Evolutionary conservation across 306 rosid genomes (phyloP).

Genomic region (Mucuna pruriens): DNA sequence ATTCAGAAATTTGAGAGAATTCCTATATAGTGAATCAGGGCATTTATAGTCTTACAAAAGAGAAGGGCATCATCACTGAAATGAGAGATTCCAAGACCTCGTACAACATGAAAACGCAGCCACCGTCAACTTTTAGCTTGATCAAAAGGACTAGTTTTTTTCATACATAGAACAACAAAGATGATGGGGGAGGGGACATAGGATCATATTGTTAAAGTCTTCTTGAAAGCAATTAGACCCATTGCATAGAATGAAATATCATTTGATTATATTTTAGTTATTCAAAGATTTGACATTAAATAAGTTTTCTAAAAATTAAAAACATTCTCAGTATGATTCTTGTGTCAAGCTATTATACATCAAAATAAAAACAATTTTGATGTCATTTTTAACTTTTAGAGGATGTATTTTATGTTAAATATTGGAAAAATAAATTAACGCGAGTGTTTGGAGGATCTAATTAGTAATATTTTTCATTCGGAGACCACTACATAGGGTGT

Average conservation of each 20-base stretch:
- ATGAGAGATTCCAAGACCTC: not conserved
- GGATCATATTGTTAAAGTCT: not conserved
- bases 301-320: not conserved
- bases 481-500: not conserved
- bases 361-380: not conserved
- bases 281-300: not conserved
- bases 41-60: not conserved
- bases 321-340: not conserved
- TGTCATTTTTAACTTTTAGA: not conserved
- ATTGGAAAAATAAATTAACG: not conserved
- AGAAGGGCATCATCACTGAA: not conserved
- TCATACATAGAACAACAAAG: not conserved
- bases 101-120: not conserved
- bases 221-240: not conserved
- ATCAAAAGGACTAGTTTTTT: not conserved
- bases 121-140: not conserved
- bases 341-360: not conserved
- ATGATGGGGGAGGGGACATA: not conserved
- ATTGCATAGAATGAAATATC: not conserved
- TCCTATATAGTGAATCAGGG: not conserved
- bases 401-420: not conserved
- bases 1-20: not conserved
- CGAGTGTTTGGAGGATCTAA: not conserved
- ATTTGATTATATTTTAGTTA: not conserved
- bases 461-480: not conserved